These are phyloP conservation scores for Backusella parvicylindrica DNA, from an alignment of 192 early-diverging fungal genomes.

Conservation along the genomic window DNA sequence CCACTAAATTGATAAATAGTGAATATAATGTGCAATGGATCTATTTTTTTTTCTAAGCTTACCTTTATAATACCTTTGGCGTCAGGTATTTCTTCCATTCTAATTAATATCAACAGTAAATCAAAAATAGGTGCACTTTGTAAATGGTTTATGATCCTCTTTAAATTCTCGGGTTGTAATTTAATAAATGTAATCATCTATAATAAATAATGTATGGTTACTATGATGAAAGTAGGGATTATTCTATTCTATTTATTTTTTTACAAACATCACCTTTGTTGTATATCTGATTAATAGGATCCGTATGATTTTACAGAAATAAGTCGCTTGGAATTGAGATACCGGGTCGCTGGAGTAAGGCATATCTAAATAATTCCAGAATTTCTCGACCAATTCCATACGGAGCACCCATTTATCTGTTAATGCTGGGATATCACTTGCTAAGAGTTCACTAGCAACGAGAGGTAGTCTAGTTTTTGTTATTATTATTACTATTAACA, in stretches of 20 bases:
- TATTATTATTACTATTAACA: neutral
- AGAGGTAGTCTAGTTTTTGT: constrained; percentile 10
- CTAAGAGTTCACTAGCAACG: constrained; percentile 10
- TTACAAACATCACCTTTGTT: neutral
- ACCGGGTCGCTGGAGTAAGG: neutral
- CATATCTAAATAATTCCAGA: constrained; percentile 13
- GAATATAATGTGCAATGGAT: neutral
- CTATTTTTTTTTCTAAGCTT: neutral
- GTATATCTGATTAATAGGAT: constrained; percentile 5
- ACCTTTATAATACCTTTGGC: constrained; percentile 85
- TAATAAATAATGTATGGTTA: neutral
- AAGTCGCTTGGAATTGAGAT: neutral
- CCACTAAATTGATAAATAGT: constrained; percentile 57
- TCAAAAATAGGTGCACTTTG: constrained; percentile 86
- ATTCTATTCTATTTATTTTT: too few relatives aligned
- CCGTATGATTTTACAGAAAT: constrained; percentile 12
- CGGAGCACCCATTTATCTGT: neutral
- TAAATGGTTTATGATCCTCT: constrained; percentile 79
- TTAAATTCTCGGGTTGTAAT: constrained; percentile 69
- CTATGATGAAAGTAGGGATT: too few relatives aligned
- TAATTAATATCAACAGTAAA: constrained; percentile 87
- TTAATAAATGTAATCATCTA: constrained; percentile 88
- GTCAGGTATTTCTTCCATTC: constrained; percentile 85
- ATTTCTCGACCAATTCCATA: constrained; percentile 5
- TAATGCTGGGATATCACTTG: constrained; percentile 11